Percentiles rank a stretch among this genome's conserved stretches.
These are phyloP conservation scores for Penicillium roqueforti DNA, from an alignment of 495 filamentous ascomycete genomes.

Conservation along the genomic window DNA sequence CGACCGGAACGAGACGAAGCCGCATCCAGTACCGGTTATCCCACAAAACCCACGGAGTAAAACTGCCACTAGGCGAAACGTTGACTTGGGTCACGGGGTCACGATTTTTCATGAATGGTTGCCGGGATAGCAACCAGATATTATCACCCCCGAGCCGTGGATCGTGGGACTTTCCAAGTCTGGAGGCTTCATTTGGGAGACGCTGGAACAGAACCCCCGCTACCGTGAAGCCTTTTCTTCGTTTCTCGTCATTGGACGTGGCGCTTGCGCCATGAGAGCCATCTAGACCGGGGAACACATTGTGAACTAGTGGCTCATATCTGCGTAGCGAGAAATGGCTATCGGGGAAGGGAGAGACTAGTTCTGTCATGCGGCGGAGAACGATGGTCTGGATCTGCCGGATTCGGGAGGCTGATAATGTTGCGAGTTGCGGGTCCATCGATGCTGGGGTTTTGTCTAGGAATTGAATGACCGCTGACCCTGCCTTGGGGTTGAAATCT, in stretches of 20 bases:
- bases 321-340: constrained; percentile 36
- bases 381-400: constrained; percentile 29
- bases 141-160: constrained; percentile 14
- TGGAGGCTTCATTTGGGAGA: constrained; percentile 26
- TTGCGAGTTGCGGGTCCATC: constrained; percentile 7
- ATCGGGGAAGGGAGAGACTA: constrained; percentile 39
- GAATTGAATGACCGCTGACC: constrained; percentile 40
- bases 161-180: constrained; percentile 9
- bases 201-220: constrained; percentile 53
- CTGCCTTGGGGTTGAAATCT: constrained; percentile 35
- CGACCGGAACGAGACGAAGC: constrained; percentile 26
- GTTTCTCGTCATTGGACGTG: constrained; percentile 16
- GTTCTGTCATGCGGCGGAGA: constrained; percentile 43
- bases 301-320: constrained; percentile 27
- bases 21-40: constrained; percentile 85
- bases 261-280: constrained; percentile 19
- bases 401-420: constrained; percentile 7
- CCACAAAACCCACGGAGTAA: constrained; percentile 51
- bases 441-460: constrained; percentile 10
- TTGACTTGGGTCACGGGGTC: constrained; percentile 14
- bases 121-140: constrained; percentile 49
- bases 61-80: constrained; percentile 6
- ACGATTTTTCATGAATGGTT: constrained; percentile 41
- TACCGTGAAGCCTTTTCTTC: constrained; percentile 47
- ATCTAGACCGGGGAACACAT: constrained; percentile 21